Evolutionary conservation across 306 rosid species (phyloP).

Genomic region (Rosa rugosa): DNA sequence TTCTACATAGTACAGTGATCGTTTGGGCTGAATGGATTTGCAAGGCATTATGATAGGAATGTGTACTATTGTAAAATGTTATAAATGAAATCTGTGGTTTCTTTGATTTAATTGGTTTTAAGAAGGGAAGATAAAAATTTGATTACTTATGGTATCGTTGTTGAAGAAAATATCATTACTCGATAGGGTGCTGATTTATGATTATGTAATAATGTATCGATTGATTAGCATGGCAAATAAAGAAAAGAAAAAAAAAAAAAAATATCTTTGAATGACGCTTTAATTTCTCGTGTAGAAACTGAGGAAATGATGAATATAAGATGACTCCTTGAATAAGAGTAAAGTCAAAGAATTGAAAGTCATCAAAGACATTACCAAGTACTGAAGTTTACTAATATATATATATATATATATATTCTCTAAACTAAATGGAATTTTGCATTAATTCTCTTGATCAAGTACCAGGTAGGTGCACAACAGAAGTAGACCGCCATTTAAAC

Average conservation of each 20-base stretch:
- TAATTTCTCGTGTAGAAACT: no score
- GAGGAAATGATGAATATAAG: no score
- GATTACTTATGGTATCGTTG: neutral
- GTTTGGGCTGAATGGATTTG: constrained; percentile 40
- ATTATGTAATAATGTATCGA: no score
- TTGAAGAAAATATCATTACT: neutral
- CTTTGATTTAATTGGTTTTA: constrained; percentile 5
- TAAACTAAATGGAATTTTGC: neutral
- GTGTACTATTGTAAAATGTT: constrained; percentile 29
- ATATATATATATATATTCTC: neutral
- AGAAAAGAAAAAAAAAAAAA: no score
- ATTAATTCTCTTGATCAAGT: neutral
- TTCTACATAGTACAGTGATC: constrained; percentile 25
- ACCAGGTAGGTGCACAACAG: neutral
- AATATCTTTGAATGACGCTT: no score
- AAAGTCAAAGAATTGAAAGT: neutral
- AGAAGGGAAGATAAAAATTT: neutral
- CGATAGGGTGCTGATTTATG: neutral
- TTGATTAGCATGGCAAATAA: no score
- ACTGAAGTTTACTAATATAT: neutral
- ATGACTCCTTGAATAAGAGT: no score
- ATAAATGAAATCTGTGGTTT: constrained; percentile 31
- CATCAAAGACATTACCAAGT: neutral
- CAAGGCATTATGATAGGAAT: constrained; percentile 30
- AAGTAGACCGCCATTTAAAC: neutral